Percentiles rank a stretch among this genome's conserved stretches.
These are phyloP conservation scores for Aspergillus sparsus DNA, from an alignment of 495 filamentous ascomycete genomes.

Conservation along the genomic window DNA sequence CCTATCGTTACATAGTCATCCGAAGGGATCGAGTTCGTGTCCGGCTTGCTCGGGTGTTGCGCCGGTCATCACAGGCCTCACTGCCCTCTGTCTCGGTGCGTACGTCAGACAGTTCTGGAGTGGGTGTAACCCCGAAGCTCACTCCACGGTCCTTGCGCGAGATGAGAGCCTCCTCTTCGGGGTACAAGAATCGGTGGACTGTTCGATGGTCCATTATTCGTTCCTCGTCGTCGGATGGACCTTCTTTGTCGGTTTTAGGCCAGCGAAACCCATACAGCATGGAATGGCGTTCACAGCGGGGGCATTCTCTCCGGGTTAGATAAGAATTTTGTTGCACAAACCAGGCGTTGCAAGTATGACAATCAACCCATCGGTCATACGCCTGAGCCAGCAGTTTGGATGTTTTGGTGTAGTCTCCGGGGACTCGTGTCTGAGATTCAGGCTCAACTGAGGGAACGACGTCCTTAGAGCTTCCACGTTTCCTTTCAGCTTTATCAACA, in stretches of 20 bases:
- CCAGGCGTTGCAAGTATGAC: constrained; percentile 72
- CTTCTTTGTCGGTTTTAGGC: constrained; percentile 87
- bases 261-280: constrained; percentile 94
- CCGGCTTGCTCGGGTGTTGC: constrained; percentile 41
- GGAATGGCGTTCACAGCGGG: constrained; percentile 90
- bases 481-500: constrained; percentile 17
- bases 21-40: constrained; percentile 39
- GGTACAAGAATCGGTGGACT: constrained; percentile 67
- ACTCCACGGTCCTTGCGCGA: constrained; percentile 48
- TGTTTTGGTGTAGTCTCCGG: constrained; percentile 79
- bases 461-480: constrained; percentile 27
- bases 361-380: constrained; percentile 81
- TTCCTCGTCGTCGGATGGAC: constrained; percentile 72
- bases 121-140: constrained; percentile 41
- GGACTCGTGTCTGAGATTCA: constrained; percentile 51
- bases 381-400: constrained; percentile 68
- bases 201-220: constrained; percentile 71
- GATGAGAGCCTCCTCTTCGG: constrained; percentile 63
- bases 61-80: constrained; percentile 35
- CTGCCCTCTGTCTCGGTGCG: constrained; percentile 43
- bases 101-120: constrained; percentile 42
- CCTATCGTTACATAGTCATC: constrained; percentile 42
- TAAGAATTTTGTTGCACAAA: constrained; percentile 90
- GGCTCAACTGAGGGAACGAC: constrained; percentile 48
- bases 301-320: constrained; percentile 79